These are phyloP conservation scores for Aspergillus jensenii DNA, from an alignment of 2,329 filamentous ascomycete genomes.

Conservation along the genomic window DNA sequence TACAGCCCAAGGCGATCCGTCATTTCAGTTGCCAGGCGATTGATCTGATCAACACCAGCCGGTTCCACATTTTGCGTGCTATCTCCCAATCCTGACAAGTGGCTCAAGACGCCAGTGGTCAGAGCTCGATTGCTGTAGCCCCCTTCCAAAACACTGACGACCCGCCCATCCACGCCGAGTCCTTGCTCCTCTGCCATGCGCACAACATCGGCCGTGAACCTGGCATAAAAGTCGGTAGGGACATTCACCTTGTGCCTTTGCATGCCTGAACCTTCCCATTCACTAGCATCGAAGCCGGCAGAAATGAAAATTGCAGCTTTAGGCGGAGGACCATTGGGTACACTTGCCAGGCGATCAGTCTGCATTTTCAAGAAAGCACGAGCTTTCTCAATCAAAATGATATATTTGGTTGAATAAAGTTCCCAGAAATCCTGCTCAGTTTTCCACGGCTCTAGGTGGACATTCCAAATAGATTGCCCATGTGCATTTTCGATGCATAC, in stretches of 20 bases:
- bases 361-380: conserved; percentile 73
- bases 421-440: conserved; percentile 82
- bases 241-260: conserved; percentile 95
- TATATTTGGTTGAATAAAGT: conserved; percentile 79
- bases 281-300: conserved; percentile 94
- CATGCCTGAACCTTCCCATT: conserved; percentile 91
- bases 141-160: conserved; percentile 92
- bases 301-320: conserved; percentile 92
- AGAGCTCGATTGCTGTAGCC: conserved; percentile 93
- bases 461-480: conserved; percentile 92
- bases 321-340: conserved; percentile 60
- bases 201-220: conserved; percentile 82
- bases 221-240: conserved; percentile 93
- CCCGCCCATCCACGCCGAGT: conserved; percentile 73
- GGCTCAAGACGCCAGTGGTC: conserved; percentile 83
- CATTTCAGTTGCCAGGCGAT: conserved; percentile 60
- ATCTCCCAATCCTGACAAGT: conserved; percentile 71
- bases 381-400: conserved; percentile 75
- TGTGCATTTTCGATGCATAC: conserved; percentile 93
- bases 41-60: conserved; percentile 23
- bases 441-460: conserved; percentile 87
- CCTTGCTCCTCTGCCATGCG: conserved; percentile 77
- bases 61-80: conserved; percentile 43
- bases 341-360: conserved; percentile 61
- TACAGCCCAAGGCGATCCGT: conserved; percentile 40